phyloP scores from a whole-genome alignment of 2,329 filamentous ascomycete species.

The Dryadomyces quercus-mongolicae region DNA sequence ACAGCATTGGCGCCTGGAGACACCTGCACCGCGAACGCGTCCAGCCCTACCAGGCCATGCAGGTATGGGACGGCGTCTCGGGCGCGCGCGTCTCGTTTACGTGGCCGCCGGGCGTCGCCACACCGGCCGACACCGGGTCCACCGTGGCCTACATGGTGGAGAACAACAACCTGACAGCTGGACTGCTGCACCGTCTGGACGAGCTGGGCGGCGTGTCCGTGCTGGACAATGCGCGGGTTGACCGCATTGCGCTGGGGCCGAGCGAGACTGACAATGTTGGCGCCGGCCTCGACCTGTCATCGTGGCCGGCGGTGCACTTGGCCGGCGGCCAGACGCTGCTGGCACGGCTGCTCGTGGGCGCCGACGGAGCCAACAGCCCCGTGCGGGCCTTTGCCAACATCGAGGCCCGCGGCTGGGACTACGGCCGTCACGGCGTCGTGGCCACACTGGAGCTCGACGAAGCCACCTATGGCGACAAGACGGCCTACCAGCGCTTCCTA shows the following conservation, averaged over 20 bases:
- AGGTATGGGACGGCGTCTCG: conserved; percentile 93
- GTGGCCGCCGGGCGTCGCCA: conserved; percentile 40
- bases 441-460: conserved; percentile 65
- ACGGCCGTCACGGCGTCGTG: conserved; percentile 79
- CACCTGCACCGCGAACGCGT: conserved; percentile 62
- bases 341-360: conserved; percentile 78
- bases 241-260: conserved; percentile 61
- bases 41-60: conserved; percentile 89
- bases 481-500: conserved; percentile 89
- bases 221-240: conserved; percentile 66
- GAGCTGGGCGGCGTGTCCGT: conserved; percentile 57
- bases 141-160: conserved; percentile 95
- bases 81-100: conserved; percentile 84
- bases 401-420: conserved; percentile 82
- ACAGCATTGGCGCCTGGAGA: conserved; percentile 74
- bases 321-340: conserved; percentile 55
- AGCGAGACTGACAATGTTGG: background rate
- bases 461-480: conserved; percentile 41
- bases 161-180: conserved; percentile 78
- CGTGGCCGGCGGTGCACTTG: conserved; percentile 78
- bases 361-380: conserved; percentile 89
- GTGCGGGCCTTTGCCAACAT: conserved; percentile 86
- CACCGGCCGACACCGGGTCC: conserved; percentile 22
- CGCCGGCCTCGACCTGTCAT: conserved; percentile 53
- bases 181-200: conserved; percentile 58